Conservation (phyloP, 2,329 filamentous ascomycete species). For the Nemania serpens region DNA sequence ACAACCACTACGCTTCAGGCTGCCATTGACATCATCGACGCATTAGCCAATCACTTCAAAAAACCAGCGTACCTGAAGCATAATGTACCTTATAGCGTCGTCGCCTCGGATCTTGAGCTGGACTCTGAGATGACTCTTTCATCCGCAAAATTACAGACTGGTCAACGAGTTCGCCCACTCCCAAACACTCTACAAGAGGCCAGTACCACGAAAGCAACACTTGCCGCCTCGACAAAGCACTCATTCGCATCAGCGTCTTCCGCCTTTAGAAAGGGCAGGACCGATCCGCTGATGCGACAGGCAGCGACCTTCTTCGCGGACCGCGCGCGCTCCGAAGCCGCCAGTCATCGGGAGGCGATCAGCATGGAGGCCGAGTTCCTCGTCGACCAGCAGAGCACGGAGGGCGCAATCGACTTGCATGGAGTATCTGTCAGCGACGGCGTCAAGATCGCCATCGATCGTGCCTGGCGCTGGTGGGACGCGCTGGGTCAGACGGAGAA, state of each 20-base stretch:
- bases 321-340: conserved; percentile 67
- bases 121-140: background rate
- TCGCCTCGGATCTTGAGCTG: conserved; percentile 30
- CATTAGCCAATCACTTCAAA: conserved; percentile 49
- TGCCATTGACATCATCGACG: conserved; percentile 47
- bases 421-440: conserved; percentile 82
- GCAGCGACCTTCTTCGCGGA: conserved; percentile 78
- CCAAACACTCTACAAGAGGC: conserved; percentile 27
- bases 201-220: conserved; percentile 16
- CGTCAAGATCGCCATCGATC: conserved; percentile 73
- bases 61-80: conserved; percentile 45
- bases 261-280: conserved; percentile 58
- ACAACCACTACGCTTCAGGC: conserved; percentile 40
- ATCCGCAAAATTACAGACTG: background rate
- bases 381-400: conserved; percentile 69
- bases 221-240: conserved; percentile 33
- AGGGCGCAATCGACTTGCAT: conserved; percentile 74
- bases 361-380: conserved; percentile 71
- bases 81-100: conserved; percentile 37
- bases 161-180: background rate
- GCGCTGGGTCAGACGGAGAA: conserved; percentile 69
- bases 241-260: conserved; percentile 47
- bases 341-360: conserved; percentile 60
- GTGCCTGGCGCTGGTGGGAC: conserved; percentile 77
- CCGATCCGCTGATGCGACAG: conserved; percentile 73